A percentile compares a stretch with the other conserved stretches of the same genome.
Conservation (phyloP, 2,329 filamentous ascomycete genomes). For the Ophiostoma fasciatum region DNA sequence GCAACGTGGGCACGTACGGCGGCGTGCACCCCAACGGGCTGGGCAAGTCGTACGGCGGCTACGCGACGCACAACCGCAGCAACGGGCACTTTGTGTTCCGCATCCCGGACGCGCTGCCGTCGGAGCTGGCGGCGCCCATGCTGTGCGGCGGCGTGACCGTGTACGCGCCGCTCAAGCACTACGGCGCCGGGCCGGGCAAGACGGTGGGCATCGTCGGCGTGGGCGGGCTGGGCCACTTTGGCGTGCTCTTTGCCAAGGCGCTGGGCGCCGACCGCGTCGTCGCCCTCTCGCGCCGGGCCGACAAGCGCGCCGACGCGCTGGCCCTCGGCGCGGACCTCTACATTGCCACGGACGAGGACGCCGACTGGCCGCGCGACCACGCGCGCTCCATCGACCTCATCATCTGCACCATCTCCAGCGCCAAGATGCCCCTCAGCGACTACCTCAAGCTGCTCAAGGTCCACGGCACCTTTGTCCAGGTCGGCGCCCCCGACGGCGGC, state of each 20-base stretch:
- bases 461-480: constrained; percentile 50
- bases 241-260: constrained; percentile 10
- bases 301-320: constrained; percentile 9
- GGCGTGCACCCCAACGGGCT: constrained; percentile 19
- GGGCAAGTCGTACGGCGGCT: constrained; percentile 19
- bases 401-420: constrained; percentile 36
- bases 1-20: constrained; percentile 7
- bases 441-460: constrained; percentile 53
- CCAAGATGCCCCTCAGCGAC: constrained; percentile 42
- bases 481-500: constrained; percentile 46
- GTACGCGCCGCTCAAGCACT: constrained; percentile 8
- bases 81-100: constrained; percentile 26
- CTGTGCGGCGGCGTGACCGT: constrained; percentile 13
- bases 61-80: constrained; percentile 13
- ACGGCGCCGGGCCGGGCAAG: constrained; percentile 11
- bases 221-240: constrained; percentile 13
- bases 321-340: constrained; percentile 10
- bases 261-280: constrained; percentile 12
- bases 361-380: constrained; percentile 39
- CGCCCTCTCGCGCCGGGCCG: constrained; percentile 8
- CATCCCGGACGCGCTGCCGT: constrained; percentile 14
- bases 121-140: constrained; percentile 12
- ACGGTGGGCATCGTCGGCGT: constrained; percentile 12
- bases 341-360: constrained; percentile 28
- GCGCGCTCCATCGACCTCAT: constrained; percentile 40